Evolutionary conservation across 2,329 filamentous ascomycete genomes (phyloP), one percentile per base, ranked within the genome.

Genomic region (Cladosporium phlei): DNA sequence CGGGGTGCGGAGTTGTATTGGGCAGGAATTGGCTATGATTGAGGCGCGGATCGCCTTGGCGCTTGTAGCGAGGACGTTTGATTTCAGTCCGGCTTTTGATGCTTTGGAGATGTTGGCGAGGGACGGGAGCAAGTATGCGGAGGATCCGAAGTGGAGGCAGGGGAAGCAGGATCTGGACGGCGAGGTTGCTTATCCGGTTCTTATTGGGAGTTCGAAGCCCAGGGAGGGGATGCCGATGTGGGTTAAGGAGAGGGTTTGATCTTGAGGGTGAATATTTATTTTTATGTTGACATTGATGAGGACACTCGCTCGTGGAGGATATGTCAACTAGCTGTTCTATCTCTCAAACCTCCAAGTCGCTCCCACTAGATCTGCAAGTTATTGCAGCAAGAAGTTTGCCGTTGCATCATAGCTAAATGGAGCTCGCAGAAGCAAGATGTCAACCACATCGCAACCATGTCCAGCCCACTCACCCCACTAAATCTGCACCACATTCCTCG

Each of bases 1-100:
- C 35, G 78, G 78, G 0, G 67, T 71, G 2, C 58, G 77, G 17
- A 73, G 71, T 44, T 82, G 77, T 53, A 66, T 80, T 11, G 77
- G 76, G 0, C 74, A 78, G 55, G 72, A 74, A 47, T 63, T 79
- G 35, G 76, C 71, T 1, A 67, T 72, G 60, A 57, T 75, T 6
- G 76, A 80, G 59, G 50, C 73, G 28, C 69, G 69, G 50, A 64
- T 75, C 48, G 64, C 74, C 3, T 58, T 79, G 20, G 70, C 71
- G 2, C 66, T 76, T 56, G 70, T 70, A 0, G 60, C 70, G 14
- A 58, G 74, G 33, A 67, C 72, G 21, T 74, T 78, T 46, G 72
- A 77, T 30, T 69, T 80, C 49, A 61, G 64, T 40, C 59, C 62
- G 7, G 52, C 51, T 24, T 69, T 67, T 51, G 61, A 62, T 20